Conservation (phyloP, 2,329 filamentous ascomycete species). For the Colletotrichum sp. region DNA sequence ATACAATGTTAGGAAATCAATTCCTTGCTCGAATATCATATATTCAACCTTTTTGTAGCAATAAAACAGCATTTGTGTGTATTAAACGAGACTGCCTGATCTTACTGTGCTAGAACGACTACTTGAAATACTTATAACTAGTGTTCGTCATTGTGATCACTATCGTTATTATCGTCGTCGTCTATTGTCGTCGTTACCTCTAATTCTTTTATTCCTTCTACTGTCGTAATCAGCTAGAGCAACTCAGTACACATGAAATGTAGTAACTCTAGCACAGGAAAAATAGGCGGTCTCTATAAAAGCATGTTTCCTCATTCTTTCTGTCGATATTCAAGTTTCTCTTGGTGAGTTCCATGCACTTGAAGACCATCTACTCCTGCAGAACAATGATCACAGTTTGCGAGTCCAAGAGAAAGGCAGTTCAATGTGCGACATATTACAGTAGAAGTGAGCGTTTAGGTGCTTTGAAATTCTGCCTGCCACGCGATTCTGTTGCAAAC, state of each 20-base stretch:
- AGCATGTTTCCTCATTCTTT: background rate
- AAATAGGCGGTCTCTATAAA: background rate
- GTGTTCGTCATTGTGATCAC: too few relatives aligned
- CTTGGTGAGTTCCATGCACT: fast-evolving
- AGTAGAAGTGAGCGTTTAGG: background rate
- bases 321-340: background rate
- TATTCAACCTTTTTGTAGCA: fast-evolving
- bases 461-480: background rate
- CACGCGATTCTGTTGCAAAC: background rate
- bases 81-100: background rate
- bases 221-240: fast-evolving
- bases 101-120: background rate
- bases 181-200: background rate
- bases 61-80: fast-evolving
- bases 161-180: background rate
- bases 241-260: background rate
- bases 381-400: background rate
- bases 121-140: background rate
- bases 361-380: background rate
- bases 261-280: background rate
- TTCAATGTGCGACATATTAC: fast-evolving
- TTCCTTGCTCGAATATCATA: background rate
- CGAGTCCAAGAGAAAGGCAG: background rate
- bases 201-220: background rate
- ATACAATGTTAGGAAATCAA: background rate